A percentile compares a stretch with the other conserved stretches of the same genome.
phyloP scores from a whole-genome alignment of 202 grass and related monocot species.

The Bolboschoenoplectus hybrid region DNA sequence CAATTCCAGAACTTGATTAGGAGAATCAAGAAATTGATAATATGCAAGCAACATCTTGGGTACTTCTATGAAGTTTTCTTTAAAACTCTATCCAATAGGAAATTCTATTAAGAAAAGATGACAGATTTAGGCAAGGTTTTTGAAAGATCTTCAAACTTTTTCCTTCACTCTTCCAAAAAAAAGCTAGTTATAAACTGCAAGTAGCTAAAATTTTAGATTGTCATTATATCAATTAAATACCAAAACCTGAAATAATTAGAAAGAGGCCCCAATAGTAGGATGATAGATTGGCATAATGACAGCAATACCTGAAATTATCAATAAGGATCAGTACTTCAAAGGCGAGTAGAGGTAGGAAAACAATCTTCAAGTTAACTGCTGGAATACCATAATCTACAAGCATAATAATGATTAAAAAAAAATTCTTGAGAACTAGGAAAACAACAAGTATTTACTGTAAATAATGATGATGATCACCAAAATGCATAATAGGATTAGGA shows the following conservation, averaged over 20 bases:
- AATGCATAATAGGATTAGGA: slow-evolving; percentile 2
- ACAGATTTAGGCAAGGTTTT: not conserved
- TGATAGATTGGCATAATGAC: not conserved
- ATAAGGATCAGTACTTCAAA: slow-evolving; percentile 91
- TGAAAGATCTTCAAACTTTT: not conserved
- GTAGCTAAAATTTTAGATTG: not conserved
- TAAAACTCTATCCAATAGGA: not conserved
- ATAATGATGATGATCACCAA: not conserved
- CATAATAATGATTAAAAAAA: slow-evolving; percentile 29
- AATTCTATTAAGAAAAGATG: not conserved
- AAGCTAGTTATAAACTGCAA: not conserved
- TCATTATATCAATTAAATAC: not conserved
- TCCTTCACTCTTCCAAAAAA: not conserved
- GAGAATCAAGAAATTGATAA: not conserved
- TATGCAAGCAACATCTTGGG: slow-evolving; percentile 27
- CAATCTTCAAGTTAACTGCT: slow-evolving; percentile 82
- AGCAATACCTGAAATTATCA: slow-evolving; percentile 89
- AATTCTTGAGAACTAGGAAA: not conserved
- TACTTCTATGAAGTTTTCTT: not conserved
- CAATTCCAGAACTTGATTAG: slow-evolving; percentile 27
- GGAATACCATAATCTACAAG: slow-evolving; percentile 46
- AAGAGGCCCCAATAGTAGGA: slow-evolving; percentile 22
- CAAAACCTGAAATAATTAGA: not conserved
- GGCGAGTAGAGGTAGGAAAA: slow-evolving; percentile 79
- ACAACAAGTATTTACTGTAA: not conserved